Evolutionary conservation across 495 filamentous ascomycete species (phyloP), one percentile per base, ranked within the genome.

Genomic region (Neurospora sp.): DNA sequence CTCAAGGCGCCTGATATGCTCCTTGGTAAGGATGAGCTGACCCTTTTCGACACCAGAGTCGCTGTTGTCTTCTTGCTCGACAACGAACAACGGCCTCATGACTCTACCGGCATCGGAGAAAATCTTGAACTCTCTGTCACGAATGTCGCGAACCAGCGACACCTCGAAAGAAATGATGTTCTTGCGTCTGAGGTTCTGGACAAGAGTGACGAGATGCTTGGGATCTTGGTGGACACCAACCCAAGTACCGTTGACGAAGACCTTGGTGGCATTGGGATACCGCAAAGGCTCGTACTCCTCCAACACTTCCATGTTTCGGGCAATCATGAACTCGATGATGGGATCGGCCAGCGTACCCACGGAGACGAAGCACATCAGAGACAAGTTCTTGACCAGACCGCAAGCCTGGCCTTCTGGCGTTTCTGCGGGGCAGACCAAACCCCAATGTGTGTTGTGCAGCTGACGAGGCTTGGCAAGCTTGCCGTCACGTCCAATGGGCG

Each of bases 401-500:
- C 96, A 99, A 81, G 96, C 96, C 80, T 99, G 96, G 73, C 96
- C 96, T 88, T 99, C 96, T 9, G 96, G 96, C 18, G 96, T 99
- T 78, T 99, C 96, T 35, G 96, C 96, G 31, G 96, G 96, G 80
- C 96, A 99, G 7, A 99, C 95, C 73, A 98, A 83, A 70, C 96
- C 96, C 96, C 96, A 99, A 80, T 99, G 96, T 0, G 96, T 98
- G 81, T 98, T 98, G 84, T 99, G 96, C 68, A 99, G 89, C 82
- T 98, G 96, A 69, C 96, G 92, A 4, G 96, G 96, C 81, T 98
- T 98, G 48, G 96, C 96, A 74, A 99, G 93, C 82, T 99, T 99
- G 72, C 96, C 96, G 80, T 98, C 96, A 80, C 96, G 89, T 39
- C 96, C 96, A 76, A 99, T 97, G 0, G 96, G 96, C 0, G 96